phyloP scores from a whole-genome alignment of 2,329 filamentous ascomycete species.

The Didymella exigua region DNA sequence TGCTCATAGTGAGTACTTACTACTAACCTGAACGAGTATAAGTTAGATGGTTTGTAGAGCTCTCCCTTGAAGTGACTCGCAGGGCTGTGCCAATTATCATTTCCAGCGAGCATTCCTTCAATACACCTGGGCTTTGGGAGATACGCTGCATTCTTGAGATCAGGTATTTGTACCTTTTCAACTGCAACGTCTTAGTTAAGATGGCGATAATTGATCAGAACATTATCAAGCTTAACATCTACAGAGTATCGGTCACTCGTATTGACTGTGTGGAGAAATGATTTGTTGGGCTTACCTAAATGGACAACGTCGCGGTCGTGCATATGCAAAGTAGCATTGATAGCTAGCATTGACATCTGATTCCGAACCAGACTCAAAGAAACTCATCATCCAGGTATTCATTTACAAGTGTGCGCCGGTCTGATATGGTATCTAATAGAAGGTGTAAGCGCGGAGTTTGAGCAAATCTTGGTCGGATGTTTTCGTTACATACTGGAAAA shows the following conservation, averaged over 20 bases:
- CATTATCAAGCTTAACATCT: conserved; percentile 2
- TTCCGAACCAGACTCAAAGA: conserved; percentile 24
- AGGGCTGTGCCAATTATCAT: conserved; percentile 43
- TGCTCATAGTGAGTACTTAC: conserved; percentile 20
- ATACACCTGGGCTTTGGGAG: conserved; percentile 40
- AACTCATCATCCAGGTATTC: conserved; percentile 30
- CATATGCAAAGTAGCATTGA: conserved; percentile 30
- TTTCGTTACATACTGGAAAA: conserved; percentile 26
- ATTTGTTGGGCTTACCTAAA: conserved; percentile 24
- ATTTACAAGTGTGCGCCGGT: conserved; percentile 32
- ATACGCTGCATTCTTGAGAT: conserved; percentile 45
- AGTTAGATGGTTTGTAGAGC: conserved; percentile 36
- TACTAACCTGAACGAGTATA: conserved; percentile 40
- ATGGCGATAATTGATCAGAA: conserved; percentile 30
- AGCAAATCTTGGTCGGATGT: conserved; percentile 31
- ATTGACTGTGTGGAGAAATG: not conserved
- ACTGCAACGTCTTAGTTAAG: conserved; percentile 17
- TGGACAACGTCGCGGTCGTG: conserved; percentile 35
- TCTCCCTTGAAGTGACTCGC: conserved; percentile 35
- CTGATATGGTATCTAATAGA: conserved; percentile 26
- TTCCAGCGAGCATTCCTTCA: conserved; percentile 37
- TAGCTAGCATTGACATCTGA: no score
- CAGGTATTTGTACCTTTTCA: conserved; percentile 33
- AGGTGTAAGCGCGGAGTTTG: conserved; percentile 25
- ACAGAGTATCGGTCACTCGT: conserved; percentile 4